Percentiles rank a stretch among this genome's conserved stretches.
Evolutionary conservation across 2,329 filamentous ascomycete genomes (phyloP).

Genomic region (Stagonosporopsis vannaccii): DNA sequence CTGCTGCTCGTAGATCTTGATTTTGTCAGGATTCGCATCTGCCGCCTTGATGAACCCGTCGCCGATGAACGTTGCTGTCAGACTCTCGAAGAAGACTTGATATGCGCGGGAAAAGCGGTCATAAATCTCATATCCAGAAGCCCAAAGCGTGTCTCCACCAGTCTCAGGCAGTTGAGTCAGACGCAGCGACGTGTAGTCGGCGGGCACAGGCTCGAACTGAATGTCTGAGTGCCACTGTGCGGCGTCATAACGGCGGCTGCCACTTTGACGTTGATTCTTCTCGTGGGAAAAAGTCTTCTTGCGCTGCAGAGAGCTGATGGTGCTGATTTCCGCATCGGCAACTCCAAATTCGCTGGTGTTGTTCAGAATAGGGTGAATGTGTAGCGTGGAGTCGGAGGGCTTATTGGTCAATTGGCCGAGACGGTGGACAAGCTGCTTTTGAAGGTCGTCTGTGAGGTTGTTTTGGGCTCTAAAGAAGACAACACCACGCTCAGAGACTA

Average conservation of each 20-base stretch:
- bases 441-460: constrained; percentile 57
- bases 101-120: constrained; percentile 37
- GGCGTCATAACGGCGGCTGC: constrained; percentile 53
- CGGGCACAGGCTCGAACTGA: constrained; percentile 68
- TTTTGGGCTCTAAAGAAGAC: constrained; percentile 63
- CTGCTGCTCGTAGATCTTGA: constrained; percentile 23
- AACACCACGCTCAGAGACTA: constrained; percentile 58
- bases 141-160: constrained; percentile 54
- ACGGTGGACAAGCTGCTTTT: constrained; percentile 61
- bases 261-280: constrained; percentile 8
- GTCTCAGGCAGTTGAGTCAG: constrained; percentile 42
- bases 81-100: constrained; percentile 30
- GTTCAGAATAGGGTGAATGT: constrained; percentile 64
- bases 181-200: constrained; percentile 69
- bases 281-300: constrained; percentile 36
- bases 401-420: constrained; percentile 60
- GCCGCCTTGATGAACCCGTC: constrained; percentile 28
- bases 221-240: constrained; percentile 68
- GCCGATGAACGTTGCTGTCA: constrained; percentile 37
- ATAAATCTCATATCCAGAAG: constrained; percentile 52
- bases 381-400: constrained; percentile 59
- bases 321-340: constrained; percentile 46
- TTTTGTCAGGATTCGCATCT: constrained; percentile 15
- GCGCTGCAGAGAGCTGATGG: constrained; percentile 42
- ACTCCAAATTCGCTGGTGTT: constrained; percentile 38